A percentile compares a stretch with the other conserved stretches of the same genome.
Evolutionary conservation across 1,284 basidiomycete species (phyloP).

Genomic region (Irpex lacteus): DNA sequence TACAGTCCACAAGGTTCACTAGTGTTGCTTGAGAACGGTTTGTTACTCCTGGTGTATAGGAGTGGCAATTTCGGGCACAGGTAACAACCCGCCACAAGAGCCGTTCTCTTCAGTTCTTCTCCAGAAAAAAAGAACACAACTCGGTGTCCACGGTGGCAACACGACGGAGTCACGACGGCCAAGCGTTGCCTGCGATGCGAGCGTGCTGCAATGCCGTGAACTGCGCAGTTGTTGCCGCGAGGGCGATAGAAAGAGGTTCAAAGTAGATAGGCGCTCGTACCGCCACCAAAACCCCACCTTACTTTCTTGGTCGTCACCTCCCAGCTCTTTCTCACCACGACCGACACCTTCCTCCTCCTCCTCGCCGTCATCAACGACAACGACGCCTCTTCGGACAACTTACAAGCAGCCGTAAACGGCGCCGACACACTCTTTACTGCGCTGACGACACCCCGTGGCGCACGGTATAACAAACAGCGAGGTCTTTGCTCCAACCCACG

Average conservation of each 20-base stretch:
- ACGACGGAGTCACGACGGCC: too few relatives aligned
- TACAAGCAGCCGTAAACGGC: neutral
- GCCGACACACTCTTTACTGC: neutral
- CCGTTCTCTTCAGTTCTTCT: too few relatives aligned
- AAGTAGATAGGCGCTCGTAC: slow-evolving; percentile 2
- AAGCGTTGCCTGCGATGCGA: neutral
- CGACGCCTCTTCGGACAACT: neutral
- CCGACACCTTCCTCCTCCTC: neutral
- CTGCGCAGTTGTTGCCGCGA: neutral
- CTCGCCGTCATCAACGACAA: neutral
- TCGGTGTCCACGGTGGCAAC: too few relatives aligned
- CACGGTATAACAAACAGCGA: neutral
- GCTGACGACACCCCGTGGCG: neutral
- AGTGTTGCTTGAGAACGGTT: too few relatives aligned
- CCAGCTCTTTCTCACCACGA: neutral
- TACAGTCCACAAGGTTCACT: too few relatives aligned
- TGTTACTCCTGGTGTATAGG: too few relatives aligned
- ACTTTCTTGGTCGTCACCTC: neutral
- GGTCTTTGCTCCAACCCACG: neutral
- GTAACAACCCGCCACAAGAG: too few relatives aligned
- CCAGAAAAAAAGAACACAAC: too few relatives aligned
- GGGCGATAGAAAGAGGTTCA: neutral
- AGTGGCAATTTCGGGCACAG: too few relatives aligned
- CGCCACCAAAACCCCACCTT: neutral
- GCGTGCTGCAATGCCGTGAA: neutral